Conservation (phyloP, 441 rosid species). For the Pelargonium myrrhifolium region DNA sequence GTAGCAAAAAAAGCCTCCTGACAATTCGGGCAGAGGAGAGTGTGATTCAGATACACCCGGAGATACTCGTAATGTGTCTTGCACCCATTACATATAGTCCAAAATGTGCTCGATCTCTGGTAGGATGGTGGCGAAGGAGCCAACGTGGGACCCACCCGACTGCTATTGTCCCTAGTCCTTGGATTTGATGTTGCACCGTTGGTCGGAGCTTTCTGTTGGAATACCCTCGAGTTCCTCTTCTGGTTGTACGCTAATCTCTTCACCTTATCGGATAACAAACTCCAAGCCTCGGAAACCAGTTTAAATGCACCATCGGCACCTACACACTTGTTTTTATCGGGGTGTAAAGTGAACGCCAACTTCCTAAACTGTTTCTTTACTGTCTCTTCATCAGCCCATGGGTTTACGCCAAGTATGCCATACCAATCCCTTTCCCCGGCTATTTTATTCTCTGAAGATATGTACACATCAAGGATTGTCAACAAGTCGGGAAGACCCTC, state of each 20-base stretch:
- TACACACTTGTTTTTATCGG: slow-evolving; percentile 76
- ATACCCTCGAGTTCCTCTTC: slow-evolving; percentile 34
- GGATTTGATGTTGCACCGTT: slow-evolving; percentile 23
- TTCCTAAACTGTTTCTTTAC: slow-evolving; percentile 67
- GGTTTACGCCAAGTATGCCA: slow-evolving; percentile 57
- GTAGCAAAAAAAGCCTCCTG: slow-evolving; percentile 53
- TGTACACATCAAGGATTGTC: slow-evolving; percentile 48
- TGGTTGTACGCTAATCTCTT: slow-evolving; percentile 51
- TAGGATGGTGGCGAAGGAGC: slow-evolving; percentile 22
- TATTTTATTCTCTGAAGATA: slow-evolving; percentile 60
- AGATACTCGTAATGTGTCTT: slow-evolving; percentile 72
- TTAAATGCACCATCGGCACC: slow-evolving; percentile 91
- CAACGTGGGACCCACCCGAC: background rate
- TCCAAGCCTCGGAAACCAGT: slow-evolving; percentile 79
- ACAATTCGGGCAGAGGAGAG: slow-evolving; percentile 73
- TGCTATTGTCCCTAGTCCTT: slow-evolving; percentile 28
- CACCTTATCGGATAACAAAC: slow-evolving; percentile 57
- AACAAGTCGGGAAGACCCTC: slow-evolving; percentile 67
- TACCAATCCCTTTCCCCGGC: slow-evolving; percentile 80
- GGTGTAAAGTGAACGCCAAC: slow-evolving; percentile 73
- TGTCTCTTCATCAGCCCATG: slow-evolving; percentile 61
- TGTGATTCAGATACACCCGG: slow-evolving; percentile 67
- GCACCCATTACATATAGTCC: slow-evolving; percentile 78
- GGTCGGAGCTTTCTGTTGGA: slow-evolving; percentile 29
- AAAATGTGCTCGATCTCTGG: slow-evolving; percentile 55